Conservation (phyloP, 257 asterid species). For the Solanum arcanum region DNA sequence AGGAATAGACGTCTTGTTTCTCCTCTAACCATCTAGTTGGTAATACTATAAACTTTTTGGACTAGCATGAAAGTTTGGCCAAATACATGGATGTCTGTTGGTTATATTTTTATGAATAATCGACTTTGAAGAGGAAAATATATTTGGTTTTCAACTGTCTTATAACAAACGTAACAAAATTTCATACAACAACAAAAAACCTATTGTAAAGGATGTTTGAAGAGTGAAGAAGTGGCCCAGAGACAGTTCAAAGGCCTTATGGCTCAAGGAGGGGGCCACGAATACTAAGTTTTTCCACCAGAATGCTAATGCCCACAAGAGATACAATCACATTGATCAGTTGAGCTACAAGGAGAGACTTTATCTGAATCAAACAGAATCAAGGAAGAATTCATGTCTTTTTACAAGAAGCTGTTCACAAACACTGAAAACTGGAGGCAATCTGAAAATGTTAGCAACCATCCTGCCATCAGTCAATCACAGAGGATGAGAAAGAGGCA, state of each 20-base stretch:
- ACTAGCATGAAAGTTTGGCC: not conserved
- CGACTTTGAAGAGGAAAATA: not conserved
- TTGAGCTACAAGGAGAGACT: not conserved
- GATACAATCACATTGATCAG: not conserved
- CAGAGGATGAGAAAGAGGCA: not conserved
- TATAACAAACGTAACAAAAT: not conserved
- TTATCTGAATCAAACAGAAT: not conserved
- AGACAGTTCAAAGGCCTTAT: not conserved
- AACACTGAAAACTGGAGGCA: not conserved
- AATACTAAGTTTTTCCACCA: not conserved
- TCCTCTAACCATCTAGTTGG: not conserved
- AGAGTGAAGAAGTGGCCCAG: constrained; percentile 26
- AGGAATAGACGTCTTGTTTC: not conserved
- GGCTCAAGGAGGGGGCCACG: not conserved
- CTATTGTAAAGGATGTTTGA: not conserved
- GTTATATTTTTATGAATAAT: not conserved
- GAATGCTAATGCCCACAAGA: not conserved
- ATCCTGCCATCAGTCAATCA: not conserved
- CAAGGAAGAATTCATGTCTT: not conserved
- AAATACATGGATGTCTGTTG: not conserved
- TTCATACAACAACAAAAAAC: not conserved
- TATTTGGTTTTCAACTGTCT: not conserved
- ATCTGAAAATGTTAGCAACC: not conserved
- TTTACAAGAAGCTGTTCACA: not conserved
- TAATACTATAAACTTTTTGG: not conserved